Evolutionary conservation across 176 grass and related monocot species (phyloP), one percentile per base, ranked within the genome.

Genomic region (Triticum turgidum): DNA sequence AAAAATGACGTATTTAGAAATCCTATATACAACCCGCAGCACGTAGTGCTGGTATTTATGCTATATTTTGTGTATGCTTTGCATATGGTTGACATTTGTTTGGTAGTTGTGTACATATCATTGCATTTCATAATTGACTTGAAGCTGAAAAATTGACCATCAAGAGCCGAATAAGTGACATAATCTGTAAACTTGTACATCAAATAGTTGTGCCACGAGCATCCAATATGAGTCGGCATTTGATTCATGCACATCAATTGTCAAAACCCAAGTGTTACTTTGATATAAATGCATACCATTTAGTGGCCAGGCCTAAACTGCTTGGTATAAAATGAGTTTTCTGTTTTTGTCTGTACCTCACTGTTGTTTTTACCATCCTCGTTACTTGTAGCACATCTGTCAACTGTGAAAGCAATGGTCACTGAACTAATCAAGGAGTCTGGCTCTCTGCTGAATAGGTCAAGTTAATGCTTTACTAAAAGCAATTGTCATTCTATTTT

Each of bases 401-500:
- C 9, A 68, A 41, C n/a, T 66, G 18, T 82, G 37, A 39, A 51
- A 51, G n/a, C 10, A 70, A 52, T 77, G 38, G 30, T 38, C 3
- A 77, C 35, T 66, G 80, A 44, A 42, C 34, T 39, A 85, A 38
- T 45, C 9, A 62, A 54, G 49, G 20, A 49, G 24, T 34, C 15
- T 54, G 47, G 47, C 15, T 54, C 51, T 54, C 14, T 54, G 17
- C 70, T 82, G 69, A 42, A 65, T 79, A 15, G 20, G 61, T 52
- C 5, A 86, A 70, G 29, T 65, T 73, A 21, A 79, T 65, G 10
- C 18, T 73, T 21, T 62, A 22, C 76, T 88, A 49, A 81, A 87
- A 70, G 37, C 41, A 70, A 8, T 42, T 86, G 29, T 7, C 29
- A 41, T 89, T 87, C 77, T 86, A 65, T 85, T 49, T 66, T 87